Evolutionary conservation across 306 rosid genomes (phyloP), one percentile per base, ranked within the genome.

Genomic region (Dalbergia cultrata): DNA sequence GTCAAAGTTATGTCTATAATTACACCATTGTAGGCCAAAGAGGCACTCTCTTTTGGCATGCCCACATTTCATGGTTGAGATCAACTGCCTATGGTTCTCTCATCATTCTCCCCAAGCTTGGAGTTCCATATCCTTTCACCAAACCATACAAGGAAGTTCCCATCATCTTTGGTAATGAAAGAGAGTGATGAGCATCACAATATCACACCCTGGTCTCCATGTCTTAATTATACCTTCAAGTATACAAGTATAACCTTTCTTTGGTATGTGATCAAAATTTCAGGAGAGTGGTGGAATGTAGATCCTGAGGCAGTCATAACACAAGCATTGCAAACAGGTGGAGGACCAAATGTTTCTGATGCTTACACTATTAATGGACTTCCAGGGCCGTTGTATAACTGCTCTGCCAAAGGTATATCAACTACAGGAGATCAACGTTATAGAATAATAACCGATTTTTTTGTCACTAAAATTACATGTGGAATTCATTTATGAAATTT

Each of bases 251-350:
- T 72, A 13, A 72, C 13, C 37, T 35, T 19, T 35, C 59, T 37
- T 39, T 21, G 58, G 13, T 31, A 26, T 52, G 4, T 65, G 37
- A 58, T 44, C 5, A n/a, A 56, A 19, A 1, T 1, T 66, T 66
- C 81, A 91, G 93, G 97, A 35, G 97, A 91, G 83, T 91, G 97
- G 97, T 89, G 88, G 87, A 89, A 86, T 81, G 79, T 73, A 16
- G 90, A 89, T 73, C 39, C 93, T 50, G 92, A 91, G 80, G 90
- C 88, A 74, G 82, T 89, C 60, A 88, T 89, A 33, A 57, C 60
- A 57, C 89, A 89, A 56, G 92, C 97, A 2, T 5, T 86, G 49
- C 85, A 84, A 81, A 86, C 88, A 5, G 93, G 92, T 19, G 92
- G 92, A 17, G 92, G 92, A 8, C 92, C 93, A 62, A 91, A 91